Evolutionary conservation across 768 basidiomycete species (phyloP).

Genomic region (Termitomyces eurrhizus): DNA sequence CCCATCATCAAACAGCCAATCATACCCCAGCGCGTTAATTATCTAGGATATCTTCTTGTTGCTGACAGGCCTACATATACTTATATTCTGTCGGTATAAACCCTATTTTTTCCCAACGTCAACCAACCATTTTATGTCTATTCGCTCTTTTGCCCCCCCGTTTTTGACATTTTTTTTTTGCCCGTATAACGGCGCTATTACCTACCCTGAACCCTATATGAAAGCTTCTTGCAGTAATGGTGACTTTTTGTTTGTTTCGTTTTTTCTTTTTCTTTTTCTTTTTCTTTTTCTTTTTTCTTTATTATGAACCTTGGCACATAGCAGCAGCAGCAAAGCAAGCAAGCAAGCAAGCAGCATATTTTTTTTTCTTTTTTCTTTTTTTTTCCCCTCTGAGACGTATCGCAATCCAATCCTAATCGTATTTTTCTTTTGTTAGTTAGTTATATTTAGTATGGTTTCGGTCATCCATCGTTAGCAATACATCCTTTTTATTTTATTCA

Average conservation of each 20-base stretch:
- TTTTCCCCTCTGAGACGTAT: too few relatives aligned
- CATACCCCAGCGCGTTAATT: conserved; percentile 22
- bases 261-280: too few relatives aligned
- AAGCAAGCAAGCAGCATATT: too few relatives aligned
- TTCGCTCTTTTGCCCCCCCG: conserved; percentile 1
- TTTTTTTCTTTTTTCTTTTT: too few relatives aligned
- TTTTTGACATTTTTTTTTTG: conserved; percentile 2
- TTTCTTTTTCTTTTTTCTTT: too few relatives aligned
- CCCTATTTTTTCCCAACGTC: not conserved
- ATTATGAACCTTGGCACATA: conserved; percentile 7
- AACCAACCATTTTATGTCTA: not conserved
- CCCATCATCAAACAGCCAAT: conserved; percentile 23
- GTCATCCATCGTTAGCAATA: too few relatives aligned
- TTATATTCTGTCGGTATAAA: conserved; percentile 9
- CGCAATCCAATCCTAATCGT: too few relatives aligned
- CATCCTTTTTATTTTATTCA: too few relatives aligned
- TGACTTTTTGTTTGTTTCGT: not conserved
- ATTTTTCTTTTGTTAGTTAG: too few relatives aligned
- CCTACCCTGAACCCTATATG: not conserved
- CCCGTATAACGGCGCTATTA: conserved; percentile 18
- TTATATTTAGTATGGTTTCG: too few relatives aligned
- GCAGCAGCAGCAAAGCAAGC: conserved; percentile 1
- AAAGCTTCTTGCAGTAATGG: conserved; percentile 10
- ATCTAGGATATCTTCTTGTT: conserved; percentile 16
- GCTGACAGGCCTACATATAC: conserved; percentile 10